These are phyloP conservation scores for Neurospora intermedia DNA, from an alignment of 495 filamentous ascomycete species.

Conservation along the genomic window DNA sequence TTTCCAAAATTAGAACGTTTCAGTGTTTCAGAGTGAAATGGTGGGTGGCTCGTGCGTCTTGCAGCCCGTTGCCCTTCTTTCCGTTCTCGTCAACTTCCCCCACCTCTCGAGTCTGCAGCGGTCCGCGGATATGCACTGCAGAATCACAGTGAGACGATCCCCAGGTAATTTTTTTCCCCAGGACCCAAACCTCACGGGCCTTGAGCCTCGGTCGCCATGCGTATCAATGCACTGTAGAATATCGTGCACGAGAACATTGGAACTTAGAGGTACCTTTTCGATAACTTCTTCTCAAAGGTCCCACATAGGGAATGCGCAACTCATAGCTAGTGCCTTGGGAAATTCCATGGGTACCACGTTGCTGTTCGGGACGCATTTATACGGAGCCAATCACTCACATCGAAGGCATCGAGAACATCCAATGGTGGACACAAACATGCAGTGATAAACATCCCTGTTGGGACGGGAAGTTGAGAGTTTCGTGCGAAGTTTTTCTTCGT, in stretches of 20 bases:
- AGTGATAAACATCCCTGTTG: not conserved
- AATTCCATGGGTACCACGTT: not conserved
- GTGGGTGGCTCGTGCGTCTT: not conserved
- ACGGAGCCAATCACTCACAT: not conserved
- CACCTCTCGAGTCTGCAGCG: not conserved
- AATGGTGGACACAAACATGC: not conserved
- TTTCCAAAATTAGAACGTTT: not conserved
- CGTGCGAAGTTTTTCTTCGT: not conserved
- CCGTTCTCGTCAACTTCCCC: not conserved
- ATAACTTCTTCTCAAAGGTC: not conserved
- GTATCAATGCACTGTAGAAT: not conserved
- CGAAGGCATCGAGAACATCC: not conserved
- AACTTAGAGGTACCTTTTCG: not conserved
- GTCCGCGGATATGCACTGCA: not conserved
- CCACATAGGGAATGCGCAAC: not conserved
- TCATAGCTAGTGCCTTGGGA: not conserved
- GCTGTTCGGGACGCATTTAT: not conserved
- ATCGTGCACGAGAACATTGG: not conserved
- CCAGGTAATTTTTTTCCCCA: not conserved
- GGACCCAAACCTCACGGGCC: not conserved
- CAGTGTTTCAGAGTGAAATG: not conserved
- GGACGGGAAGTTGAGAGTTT: not conserved
- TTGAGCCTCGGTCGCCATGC: not conserved
- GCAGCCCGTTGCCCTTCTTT: not conserved
- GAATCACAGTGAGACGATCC: not conserved